Evolutionary conservation across 1,284 basidiomycete genomes (phyloP), one percentile per base, ranked within the genome.

Genomic region (Trichosporon ovoides): DNA sequence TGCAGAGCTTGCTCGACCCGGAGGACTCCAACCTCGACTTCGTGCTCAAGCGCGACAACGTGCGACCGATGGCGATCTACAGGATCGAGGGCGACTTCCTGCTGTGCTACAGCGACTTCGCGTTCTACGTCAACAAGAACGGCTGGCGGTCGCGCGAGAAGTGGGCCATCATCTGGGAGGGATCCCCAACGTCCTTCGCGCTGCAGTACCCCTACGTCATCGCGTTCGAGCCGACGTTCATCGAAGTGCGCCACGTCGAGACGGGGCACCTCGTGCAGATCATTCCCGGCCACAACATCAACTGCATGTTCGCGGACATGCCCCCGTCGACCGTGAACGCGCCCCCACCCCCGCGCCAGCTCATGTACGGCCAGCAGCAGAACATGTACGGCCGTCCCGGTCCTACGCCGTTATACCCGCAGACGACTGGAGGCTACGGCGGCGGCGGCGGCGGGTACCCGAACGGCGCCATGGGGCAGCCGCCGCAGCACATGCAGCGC

Each of bases 141-240:
- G 96, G 96, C 12, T 91, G 91, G 83, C 83, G 93, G 57, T 90
- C 93, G 49, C 82, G 91, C 56, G 87, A 85, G 65, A 87, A 91
- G 61, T 98, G 96, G 83, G 91, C 95, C 81, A 88, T 98, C 22
- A 83, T 91, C 68, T 99, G 96, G 96, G 94, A 98, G 77, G 96
- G 96, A 4, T 83, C 83, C 46, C 96, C 96, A 1, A 90, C 90
- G 2, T 87, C 88, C 22, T 98, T 99, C 71, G 93, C 96, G 2
- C 83, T 98, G 24, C 90, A 95, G 73, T 95, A 95, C 76, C 95
- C 96, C 0, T 98, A 94, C 75, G 91, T 98, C 31, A 82, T 99
- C 40, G 96, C 95, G 0, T 97, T 99, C 70, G 96, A 98, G 73
- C 88, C 93, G 11, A 88, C 87, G 2, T 98, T 99, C 72, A 87